Conservation (phyloP, 495 filamentous ascomycete genomes). For the Xylaria grammica region DNA sequence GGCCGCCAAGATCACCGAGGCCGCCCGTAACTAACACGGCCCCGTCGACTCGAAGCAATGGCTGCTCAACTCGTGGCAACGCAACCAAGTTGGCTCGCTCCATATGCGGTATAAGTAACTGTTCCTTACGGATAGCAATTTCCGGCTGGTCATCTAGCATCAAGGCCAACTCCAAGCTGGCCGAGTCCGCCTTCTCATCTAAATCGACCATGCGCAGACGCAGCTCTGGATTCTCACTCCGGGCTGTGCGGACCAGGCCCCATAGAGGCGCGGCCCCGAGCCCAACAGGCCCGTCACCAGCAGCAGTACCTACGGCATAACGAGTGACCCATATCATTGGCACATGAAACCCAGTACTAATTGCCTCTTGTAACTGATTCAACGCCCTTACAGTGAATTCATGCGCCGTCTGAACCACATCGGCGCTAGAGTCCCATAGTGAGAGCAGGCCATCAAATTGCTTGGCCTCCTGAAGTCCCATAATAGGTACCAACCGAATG, state of each 20-base stretch:
- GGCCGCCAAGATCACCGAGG: constrained; percentile 58
- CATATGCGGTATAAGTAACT: constrained; percentile 23
- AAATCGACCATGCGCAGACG: constrained; percentile 35
- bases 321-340: constrained; percentile 38
- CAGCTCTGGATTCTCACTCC: constrained; percentile 38
- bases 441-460: constrained; percentile 33
- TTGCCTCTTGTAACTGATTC: constrained; percentile 27
- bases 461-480: constrained; percentile 24
- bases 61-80: neutral
- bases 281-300: constrained; percentile 19
- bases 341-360: constrained; percentile 16
- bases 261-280: constrained; percentile 33
- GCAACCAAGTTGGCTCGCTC: constrained; percentile 14
- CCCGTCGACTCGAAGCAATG: constrained; percentile 31
- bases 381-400: constrained; percentile 27
- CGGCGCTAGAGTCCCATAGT: constrained; percentile 33
- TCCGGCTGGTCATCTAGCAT: constrained; percentile 27
- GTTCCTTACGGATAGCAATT: constrained; percentile 24
- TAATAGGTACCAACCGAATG: constrained; percentile 19
- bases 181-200: constrained; percentile 14
- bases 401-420: constrained; percentile 25
- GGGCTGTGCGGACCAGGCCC: constrained; percentile 38
- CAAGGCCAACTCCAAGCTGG: constrained; percentile 20
- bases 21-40: constrained; percentile 58
- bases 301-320: constrained; percentile 30